Evolutionary conservation across 345 rosid species (phyloP).

Genomic region (Mangifera indica): DNA sequence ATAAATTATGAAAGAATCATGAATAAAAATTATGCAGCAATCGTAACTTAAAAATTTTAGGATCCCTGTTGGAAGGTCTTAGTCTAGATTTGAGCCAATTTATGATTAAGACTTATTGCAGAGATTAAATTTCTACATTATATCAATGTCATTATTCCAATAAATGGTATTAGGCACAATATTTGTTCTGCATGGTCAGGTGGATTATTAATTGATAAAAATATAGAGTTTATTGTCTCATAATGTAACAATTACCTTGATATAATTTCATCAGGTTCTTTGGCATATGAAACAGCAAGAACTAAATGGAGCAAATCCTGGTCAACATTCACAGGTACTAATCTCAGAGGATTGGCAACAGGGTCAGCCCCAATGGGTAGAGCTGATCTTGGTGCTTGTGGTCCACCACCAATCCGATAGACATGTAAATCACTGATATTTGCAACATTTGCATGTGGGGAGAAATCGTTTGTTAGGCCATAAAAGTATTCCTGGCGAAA

Average conservation of each 20-base stretch:
- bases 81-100: neutral
- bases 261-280: slow-evolving; percentile 68
- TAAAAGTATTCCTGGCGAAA: slow-evolving; percentile 79
- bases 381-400: slow-evolving; percentile 85
- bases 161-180: neutral
- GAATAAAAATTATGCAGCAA: neutral
- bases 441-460: slow-evolving; percentile 69
- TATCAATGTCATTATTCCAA: neutral
- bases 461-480: slow-evolving; percentile 69
- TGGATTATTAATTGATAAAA: neutral
- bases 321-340: slow-evolving; percentile 56
- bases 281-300: slow-evolving; percentile 87
- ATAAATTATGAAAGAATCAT: neutral
- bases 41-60: neutral
- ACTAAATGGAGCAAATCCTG: slow-evolving; percentile 65
- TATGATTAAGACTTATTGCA: neutral
- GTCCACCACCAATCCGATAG: slow-evolving; percentile 83
- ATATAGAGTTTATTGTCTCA: neutral
- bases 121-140: neutral
- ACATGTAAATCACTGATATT: slow-evolving; percentile 63
- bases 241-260: slow-evolving; percentile 45
- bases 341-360: slow-evolving; percentile 63
- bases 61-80: neutral
- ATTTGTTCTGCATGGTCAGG: neutral
- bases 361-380: slow-evolving; percentile 75